Evolutionary conservation across 78 protist species (phyloP).

Genomic region (Pigoraptor vietnamica): DNA sequence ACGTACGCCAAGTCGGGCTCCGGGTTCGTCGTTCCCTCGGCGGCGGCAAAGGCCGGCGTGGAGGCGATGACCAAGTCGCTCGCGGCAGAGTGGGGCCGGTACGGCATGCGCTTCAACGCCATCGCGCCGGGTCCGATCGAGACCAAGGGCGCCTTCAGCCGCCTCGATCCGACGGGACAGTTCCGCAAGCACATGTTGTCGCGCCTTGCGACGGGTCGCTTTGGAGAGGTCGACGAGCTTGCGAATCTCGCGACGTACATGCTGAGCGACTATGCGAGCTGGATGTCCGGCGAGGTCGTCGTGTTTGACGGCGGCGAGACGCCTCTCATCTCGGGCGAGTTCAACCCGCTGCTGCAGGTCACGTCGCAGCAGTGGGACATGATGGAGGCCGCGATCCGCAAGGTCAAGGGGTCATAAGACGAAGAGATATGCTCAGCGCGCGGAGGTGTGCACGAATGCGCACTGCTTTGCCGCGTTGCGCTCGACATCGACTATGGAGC

Average conservation of each 20-base stretch:
- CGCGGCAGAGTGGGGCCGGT: constrained; percentile 1
- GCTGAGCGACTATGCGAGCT: constrained; percentile 7
- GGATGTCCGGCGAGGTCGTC: constrained; percentile 11
- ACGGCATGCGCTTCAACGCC: constrained; percentile 3
- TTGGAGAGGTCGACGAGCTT: constrained; percentile 11
- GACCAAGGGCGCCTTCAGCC: constrained; percentile 8
- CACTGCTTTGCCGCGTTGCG: too few species aligned
- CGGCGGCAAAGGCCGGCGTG: constrained; percentile 13
- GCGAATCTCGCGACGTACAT: constrained; percentile 10
- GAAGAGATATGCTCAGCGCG: too few species aligned
- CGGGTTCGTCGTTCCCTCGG: constrained; percentile 17
- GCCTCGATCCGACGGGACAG: constrained; percentile 11
- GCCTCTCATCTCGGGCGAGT: constrained; percentile 3
- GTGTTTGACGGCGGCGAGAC: constrained; percentile 23
- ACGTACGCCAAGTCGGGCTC: constrained; percentile 5
- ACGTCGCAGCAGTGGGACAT: background rate
- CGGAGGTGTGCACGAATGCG: too few species aligned
- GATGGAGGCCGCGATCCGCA: background rate
- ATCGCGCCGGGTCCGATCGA: constrained; percentile 16
- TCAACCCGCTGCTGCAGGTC: background rate
- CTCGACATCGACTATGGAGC: too few species aligned
- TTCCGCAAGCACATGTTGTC: background rate
- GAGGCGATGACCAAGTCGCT: background rate
- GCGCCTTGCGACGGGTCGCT: background rate
- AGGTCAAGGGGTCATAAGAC: background rate